phyloP scores from a whole-genome alignment of 306 rosid species.

The Delonix regia region DNA sequence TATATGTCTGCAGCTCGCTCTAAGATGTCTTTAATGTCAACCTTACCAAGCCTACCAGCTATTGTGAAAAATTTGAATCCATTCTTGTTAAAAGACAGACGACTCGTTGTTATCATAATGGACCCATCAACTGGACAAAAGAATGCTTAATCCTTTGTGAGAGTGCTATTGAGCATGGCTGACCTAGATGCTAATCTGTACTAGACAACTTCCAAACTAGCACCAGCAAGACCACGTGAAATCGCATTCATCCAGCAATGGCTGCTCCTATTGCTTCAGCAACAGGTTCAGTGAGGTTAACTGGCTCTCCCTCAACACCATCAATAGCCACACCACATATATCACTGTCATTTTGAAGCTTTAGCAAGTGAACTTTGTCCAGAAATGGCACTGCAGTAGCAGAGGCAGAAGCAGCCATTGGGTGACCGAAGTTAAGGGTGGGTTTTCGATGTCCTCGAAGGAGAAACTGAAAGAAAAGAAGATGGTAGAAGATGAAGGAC shows the following conservation, averaged over 20 bases:
- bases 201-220: conserved; percentile 83
- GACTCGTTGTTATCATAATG: conserved; percentile 98
- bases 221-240: conserved; percentile 76
- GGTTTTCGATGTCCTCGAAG: neutral
- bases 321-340: conserved; percentile 93
- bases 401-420: conserved; percentile 76
- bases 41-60: conserved; percentile 91
- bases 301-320: conserved; percentile 87
- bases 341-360: conserved; percentile 96
- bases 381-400: conserved; percentile 55
- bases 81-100: conserved; percentile 92
- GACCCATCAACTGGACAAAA: conserved; percentile 89
- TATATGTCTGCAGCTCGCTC: conserved; percentile 84
- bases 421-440: neutral
- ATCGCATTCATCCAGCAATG: conserved; percentile 91
- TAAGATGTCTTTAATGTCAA: conserved; percentile 84
- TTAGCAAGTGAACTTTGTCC: conserved; percentile 68
- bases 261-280: conserved; percentile 93
- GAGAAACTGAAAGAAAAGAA: conserved; percentile 9
- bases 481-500: conserved; percentile 3
- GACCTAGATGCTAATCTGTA: conserved; percentile 96
- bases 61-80: conserved; percentile 95
- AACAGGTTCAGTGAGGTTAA: conserved; percentile 82
- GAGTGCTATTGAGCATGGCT: conserved; percentile 94
- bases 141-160: conserved; percentile 62